These are phyloP conservation scores for Exophiala viscosa DNA, from an alignment of 2,329 filamentous ascomycete genomes.

Conservation along the genomic window DNA sequence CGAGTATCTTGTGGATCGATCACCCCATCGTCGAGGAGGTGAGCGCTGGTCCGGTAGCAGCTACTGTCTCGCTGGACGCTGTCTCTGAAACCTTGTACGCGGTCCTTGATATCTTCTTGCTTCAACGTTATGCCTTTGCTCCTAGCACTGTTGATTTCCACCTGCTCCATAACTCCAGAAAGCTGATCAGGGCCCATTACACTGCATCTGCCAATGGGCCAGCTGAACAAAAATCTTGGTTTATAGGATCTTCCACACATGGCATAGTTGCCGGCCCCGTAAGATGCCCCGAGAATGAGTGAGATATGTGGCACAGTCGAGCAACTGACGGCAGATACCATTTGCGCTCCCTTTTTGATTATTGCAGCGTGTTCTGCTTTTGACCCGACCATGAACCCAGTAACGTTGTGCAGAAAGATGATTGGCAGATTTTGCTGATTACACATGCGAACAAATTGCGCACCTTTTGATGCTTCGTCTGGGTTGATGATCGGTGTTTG, in stretches of 20 bases:
- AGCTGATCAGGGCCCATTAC: conserved; percentile 44
- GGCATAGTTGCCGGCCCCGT: conserved; percentile 47
- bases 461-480: conserved; percentile 40
- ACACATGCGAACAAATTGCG: conserved; percentile 45
- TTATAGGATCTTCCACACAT: conserved; percentile 45
- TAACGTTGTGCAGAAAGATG: conserved; percentile 48
- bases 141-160: conserved; percentile 31
- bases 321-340: conserved; percentile 44
- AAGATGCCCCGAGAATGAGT: conserved; percentile 45
- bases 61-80: conserved; percentile 34
- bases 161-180: conserved; percentile 38
- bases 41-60: conserved; percentile 34
- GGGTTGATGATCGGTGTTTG: conserved; percentile 41
- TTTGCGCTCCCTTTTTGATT: conserved; percentile 45
- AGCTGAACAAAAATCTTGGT: conserved; percentile 44
- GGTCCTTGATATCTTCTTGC: conserved; percentile 29
- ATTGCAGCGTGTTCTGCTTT: conserved; percentile 45
- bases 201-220: conserved; percentile 40
- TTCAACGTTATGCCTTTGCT: conserved; percentile 28
- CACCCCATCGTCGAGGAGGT: conserved; percentile 37
- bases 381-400: conserved; percentile 48
- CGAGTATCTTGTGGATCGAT: conserved; percentile 40
- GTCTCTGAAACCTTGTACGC: conserved; percentile 29
- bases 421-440: conserved; percentile 44
- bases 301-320: conserved; percentile 45